phyloP scores from a whole-genome alignment of 73 alveolate genomes.

The Paramecium primaurelia region DNA sequence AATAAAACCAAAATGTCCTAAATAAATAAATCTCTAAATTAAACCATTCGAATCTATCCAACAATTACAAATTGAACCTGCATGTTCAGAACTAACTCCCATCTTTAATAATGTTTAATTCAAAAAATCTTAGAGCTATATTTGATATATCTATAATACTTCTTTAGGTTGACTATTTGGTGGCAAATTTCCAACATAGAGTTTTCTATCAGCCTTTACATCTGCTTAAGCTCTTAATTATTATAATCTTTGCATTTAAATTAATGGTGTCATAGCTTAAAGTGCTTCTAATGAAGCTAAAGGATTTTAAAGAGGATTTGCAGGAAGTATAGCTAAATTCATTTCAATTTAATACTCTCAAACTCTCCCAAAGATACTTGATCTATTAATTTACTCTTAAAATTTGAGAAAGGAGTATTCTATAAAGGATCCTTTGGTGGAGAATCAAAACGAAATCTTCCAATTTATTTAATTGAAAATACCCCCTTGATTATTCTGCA shows the following conservation, averaged over 20 bases:
- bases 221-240: slow-evolving; percentile 44
- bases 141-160: neutral
- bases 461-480: neutral
- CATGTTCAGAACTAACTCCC: slow-evolving; percentile 64
- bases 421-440: slow-evolving; percentile 58
- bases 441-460: slow-evolving; percentile 46
- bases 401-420: slow-evolving; percentile 13
- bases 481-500: neutral
- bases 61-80: slow-evolving; percentile 81
- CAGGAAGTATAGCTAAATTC: slow-evolving; percentile 16
- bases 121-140: slow-evolving; percentile 20
- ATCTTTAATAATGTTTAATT: slow-evolving; percentile 19
- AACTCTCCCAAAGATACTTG: slow-evolving; percentile 27
- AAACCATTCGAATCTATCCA: slow-evolving; percentile 79
- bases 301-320: slow-evolving; percentile 26
- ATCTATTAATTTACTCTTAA: neutral
- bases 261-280: slow-evolving; percentile 45
- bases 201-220: slow-evolving; percentile 82
- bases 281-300: slow-evolving; percentile 23
- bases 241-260: slow-evolving; percentile 30
- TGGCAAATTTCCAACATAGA: slow-evolving; percentile 96
- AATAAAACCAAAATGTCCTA: slow-evolving; percentile 84
- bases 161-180: slow-evolving; percentile 62
- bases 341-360: neutral
- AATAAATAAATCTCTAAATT: neutral